phyloP scores from a whole-genome alignment of 177 flowering plant species.

The Vitis hybrid region DNA sequence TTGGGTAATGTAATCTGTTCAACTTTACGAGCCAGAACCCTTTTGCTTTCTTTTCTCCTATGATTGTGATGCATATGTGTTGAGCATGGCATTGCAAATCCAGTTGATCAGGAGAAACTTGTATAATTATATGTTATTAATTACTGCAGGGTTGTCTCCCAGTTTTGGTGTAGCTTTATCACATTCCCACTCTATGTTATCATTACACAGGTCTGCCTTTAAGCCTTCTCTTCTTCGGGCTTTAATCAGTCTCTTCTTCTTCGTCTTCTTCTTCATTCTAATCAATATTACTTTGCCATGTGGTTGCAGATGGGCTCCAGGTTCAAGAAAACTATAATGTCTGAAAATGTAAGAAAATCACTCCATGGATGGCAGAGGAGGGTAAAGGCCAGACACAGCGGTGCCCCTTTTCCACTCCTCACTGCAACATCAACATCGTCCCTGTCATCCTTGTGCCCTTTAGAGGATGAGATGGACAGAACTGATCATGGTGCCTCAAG shows the following conservation, averaged over 20 bases:
- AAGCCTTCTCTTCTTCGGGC: background rate
- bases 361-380: constrained; percentile 65
- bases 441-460: constrained; percentile 29
- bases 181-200: constrained; percentile 81
- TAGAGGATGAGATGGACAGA: constrained; percentile 16
- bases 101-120: background rate
- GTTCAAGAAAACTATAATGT: constrained; percentile 62
- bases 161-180: constrained; percentile 78
- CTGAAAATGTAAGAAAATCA: constrained; percentile 61
- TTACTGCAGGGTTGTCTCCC: constrained; percentile 50
- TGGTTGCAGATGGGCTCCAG: constrained; percentile 76
- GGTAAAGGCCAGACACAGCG: constrained; percentile 36
- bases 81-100: background rate
- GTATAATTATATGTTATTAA: background rate
- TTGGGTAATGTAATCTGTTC: constrained; percentile 52
- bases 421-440: constrained; percentile 31
- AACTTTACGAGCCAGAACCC: background rate
- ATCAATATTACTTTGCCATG: background rate
- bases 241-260: background rate
- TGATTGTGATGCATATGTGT: background rate
- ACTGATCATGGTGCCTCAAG: background rate
- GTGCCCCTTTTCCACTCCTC: constrained; percentile 13
- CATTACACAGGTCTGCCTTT: constrained; percentile 54
- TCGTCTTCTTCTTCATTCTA: background rate
- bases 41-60: background rate